phyloP scores from a whole-genome alignment of 805 yeast genomes.

The Myxozyma mucilagina region DNA sequence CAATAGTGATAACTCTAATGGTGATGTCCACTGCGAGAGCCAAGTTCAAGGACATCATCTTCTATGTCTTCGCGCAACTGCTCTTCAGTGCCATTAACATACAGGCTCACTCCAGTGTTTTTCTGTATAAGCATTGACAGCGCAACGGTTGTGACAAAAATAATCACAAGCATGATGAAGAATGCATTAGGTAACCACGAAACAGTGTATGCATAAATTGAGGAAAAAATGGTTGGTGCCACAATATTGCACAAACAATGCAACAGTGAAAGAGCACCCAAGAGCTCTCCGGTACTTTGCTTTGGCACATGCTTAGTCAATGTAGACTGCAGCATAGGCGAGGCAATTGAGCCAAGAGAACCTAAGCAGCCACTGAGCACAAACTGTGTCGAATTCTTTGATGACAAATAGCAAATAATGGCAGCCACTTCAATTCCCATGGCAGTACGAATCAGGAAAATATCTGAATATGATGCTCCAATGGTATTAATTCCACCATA shows the following conservation, averaged over 20 bases:
- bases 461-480: constrained; percentile 26
- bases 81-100: constrained; percentile 21
- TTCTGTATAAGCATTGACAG: background rate
- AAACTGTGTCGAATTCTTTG: constrained; percentile 13
- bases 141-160: background rate
- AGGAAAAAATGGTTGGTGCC: constrained; percentile 24
- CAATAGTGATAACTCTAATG: background rate
- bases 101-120: constrained; percentile 1
- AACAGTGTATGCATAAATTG: constrained; percentile 18
- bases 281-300: constrained; percentile 24
- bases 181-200: constrained; percentile 15
- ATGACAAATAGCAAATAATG: background rate
- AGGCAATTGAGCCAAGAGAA: constrained; percentile 18
- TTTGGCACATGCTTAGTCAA: constrained; percentile 29
- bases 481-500: constrained; percentile 1
- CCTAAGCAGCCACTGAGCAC: constrained; percentile 12
- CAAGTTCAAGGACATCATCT: background rate
- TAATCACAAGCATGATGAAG: background rate
- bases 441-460: constrained; percentile 18
- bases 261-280: constrained; percentile 30
- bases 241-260: constrained; percentile 24
- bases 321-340: constrained; percentile 30
- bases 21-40: background rate
- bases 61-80: constrained; percentile 8
- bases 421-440: constrained; percentile 13